These are phyloP conservation scores for Flaveria linearis DNA, from an alignment of 129 eudicot genomes.

Conservation along the genomic window DNA sequence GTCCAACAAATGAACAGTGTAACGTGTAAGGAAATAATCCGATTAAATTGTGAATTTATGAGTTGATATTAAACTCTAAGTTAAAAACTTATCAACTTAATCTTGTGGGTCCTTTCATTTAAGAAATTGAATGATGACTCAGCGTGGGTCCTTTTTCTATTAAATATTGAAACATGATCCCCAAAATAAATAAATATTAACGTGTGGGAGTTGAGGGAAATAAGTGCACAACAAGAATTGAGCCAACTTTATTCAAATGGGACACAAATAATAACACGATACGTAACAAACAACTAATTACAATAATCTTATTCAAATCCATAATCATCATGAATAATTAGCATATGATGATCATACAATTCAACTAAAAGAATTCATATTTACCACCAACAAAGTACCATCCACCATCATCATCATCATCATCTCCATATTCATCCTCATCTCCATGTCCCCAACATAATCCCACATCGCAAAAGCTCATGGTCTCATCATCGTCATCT, in stretches of 20 bases:
- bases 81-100: not conserved
- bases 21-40: not conserved
- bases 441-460: slow-evolving; percentile 45
- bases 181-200: not conserved
- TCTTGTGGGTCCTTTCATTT: not conserved
- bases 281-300: slow-evolving; percentile 24
- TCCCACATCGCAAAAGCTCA: slow-evolving; percentile 42
- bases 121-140: too few species aligned
- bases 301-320: slow-evolving; percentile 16
- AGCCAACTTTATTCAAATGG: slow-evolving; percentile 22
- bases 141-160: not conserved
- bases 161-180: not conserved
- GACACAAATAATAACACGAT: slow-evolving; percentile 12
- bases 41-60: not conserved
- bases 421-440: slow-evolving; percentile 34
- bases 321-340: slow-evolving; percentile 28
- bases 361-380: slow-evolving; percentile 30
- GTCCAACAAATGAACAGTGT: not conserved
- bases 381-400: slow-evolving; percentile 43
- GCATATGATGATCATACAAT: slow-evolving; percentile 26
- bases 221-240: not conserved
- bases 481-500: slow-evolving; percentile 25
- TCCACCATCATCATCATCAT: slow-evolving; percentile 38
- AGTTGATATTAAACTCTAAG: not conserved
- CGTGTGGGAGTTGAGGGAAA: slow-evolving; percentile 2